Evolutionary conservation across 1,139 yeast species (phyloP), one percentile per base, ranked within the genome.

Genomic region (Hanseniaspora gamundiae): DNA sequence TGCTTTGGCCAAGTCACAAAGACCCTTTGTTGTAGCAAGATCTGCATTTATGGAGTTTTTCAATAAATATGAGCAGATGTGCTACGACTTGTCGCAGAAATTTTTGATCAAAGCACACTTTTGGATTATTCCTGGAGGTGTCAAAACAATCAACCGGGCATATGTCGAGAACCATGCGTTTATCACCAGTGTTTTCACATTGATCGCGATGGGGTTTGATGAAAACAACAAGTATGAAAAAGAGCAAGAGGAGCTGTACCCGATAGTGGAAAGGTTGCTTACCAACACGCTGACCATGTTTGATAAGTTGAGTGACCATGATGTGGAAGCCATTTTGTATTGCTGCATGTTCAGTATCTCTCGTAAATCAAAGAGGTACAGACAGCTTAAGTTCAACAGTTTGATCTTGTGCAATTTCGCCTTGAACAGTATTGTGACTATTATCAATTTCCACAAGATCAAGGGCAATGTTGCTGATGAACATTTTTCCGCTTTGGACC

Each of bases 41-140:
- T 51, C 51, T 7, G 52, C 59, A 35, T 71, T 74, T 49, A 47
- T 70, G 35, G 54, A 57, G 33, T 72, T 73, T 57, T 73, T 68
- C 48, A 53, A 59, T 27, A 53, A 61, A 19, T 60, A 71, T 48
- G 64, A 64, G 48, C 45, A 48, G 2, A 51, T 71, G 3, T 69
- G 73, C 47, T 54, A 69, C n/a, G 55, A 58, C 36, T 50, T 72
- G 14, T 67, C 72, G 0, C 61, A 65, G 45, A 66, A 67, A 27
- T 73, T 71, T 48, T 52, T 73, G 28, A 66, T 63, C 20, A 65
- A 65, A 36, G 70, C 76, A 1, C 76, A 72, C 52, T 71, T 69
- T 51, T 73, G 76, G 75, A 71, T 72, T 39, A 69, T 72, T 6
- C 78, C 78, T 1, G 77, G 76, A 10, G 76, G 76, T 3, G 64